Evolutionary conservation across 805 yeast species (phyloP), one percentile per base, ranked within the genome.

Genomic region (Pichia ethanolica): DNA sequence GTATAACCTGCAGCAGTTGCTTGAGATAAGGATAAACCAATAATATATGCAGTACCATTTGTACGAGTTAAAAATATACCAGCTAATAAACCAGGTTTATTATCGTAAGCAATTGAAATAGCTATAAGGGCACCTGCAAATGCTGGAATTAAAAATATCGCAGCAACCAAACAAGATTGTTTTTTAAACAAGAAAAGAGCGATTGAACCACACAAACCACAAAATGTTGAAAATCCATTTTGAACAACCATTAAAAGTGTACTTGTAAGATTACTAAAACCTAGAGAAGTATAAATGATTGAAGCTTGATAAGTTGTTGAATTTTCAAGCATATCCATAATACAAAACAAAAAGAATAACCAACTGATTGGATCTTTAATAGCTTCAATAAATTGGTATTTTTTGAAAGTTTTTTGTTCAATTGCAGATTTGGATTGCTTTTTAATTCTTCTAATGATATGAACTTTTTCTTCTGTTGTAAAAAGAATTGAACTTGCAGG

Each of bases 401-500:
- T 68, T 54, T 77, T 78, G 58, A 77, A 66, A 1, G 54, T 53
- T 42, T 71, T 73, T 50, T 72, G 74, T 48, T 72, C 75, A 50
- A 70, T 67, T 1, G 73, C 55, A 9, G 68, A 64, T 28, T 63
- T 71, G 35, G 59, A 61, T 40, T 50, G 56, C 51, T 65, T 70
- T n/a, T 37, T 38, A 49, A 62, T 66, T 61, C 69, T 58, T 61
- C 71, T 56, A 51, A 74, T 74, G 51, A 72, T 62, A 71, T 73
- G 70, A 42, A 61, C 52, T 57, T 71, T 75, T 49, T 51, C 52
- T 39, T 52, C 66, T 14, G 58, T 58, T 3, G 73, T 50, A 44
- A 80, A 65, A 53, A 75, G 72, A 54, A 59, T 66, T 7, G 78
- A 75, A 46, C 64, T 68, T 0, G 78, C 61, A 14, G 84, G 84